Percentiles rank a stretch among this genome's conserved stretches.
phyloP scores from a whole-genome alignment of 2,329 filamentous ascomycete genomes.

The Neofusicoccum sp. region DNA sequence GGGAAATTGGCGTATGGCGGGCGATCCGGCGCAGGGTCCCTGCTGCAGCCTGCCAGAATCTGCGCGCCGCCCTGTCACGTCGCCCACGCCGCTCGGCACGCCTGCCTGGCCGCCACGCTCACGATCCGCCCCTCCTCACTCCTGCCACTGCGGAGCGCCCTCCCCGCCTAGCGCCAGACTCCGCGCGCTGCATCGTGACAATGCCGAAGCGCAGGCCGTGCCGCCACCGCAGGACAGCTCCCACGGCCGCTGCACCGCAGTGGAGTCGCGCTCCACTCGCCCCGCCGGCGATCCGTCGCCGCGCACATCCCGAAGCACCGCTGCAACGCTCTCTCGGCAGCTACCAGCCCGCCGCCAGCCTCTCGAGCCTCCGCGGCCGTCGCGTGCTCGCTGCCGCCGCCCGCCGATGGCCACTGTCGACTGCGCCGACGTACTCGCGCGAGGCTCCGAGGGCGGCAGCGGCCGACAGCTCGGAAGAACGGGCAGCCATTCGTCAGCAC shows the following conservation, averaged over 20 bases:
- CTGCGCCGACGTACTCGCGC: not conserved
- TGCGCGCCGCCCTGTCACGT: not conserved
- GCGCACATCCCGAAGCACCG: constrained; percentile 5
- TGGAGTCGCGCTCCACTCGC: constrained; percentile 16
- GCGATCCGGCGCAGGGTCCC: constrained; percentile 6
- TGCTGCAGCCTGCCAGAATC: not conserved
- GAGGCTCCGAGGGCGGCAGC: not conserved
- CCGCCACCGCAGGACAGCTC: not conserved
- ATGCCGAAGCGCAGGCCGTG: not conserved
- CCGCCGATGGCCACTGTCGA: not conserved
- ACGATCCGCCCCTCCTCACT: not conserved
- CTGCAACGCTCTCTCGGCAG: not conserved
- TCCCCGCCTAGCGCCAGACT: not conserved
- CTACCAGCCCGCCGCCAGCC: too few species aligned
- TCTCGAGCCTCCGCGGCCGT: too few species aligned
- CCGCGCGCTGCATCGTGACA: not conserved
- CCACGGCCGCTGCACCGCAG: constrained; percentile 7
- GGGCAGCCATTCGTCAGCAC: constrained; percentile 11
- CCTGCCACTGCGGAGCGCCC: not conserved
- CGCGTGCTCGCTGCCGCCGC: not conserved
- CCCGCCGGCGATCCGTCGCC: constrained; percentile 16
- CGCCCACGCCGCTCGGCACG: constrained; percentile 3
- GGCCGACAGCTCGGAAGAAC: not conserved
- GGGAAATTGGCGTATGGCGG: constrained; percentile 5
- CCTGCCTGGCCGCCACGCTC: not conserved